Base-by-base conservation (phyloP, 768 basidiomycete genomes). In the Asterophora parasitica region DNA sequence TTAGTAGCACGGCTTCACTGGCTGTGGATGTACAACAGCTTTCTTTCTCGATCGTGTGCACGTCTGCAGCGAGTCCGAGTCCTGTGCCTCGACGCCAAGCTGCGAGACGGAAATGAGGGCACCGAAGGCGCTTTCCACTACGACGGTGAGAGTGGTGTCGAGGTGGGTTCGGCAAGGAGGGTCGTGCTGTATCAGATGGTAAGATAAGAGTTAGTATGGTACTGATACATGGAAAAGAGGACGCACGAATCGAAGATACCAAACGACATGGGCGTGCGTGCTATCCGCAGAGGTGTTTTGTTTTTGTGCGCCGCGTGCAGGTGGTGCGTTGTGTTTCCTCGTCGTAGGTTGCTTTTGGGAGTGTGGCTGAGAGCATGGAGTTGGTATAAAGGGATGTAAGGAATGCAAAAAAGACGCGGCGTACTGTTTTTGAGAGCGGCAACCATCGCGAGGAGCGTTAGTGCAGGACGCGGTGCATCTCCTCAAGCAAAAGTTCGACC, bases 91-190 rank as follows among this genome's bases (percentile, higher is more conserved):
- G n/a, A n/a, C n/a, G n/a, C n/a, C n/a, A n/a, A n/a, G n/a, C n/a
- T n/a, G n/a, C n/a, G n/a, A n/a, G n/a, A n/a, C n/a, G n/a, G n/a
- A n/a, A n/a, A n/a, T n/a, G n/a, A 86, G 62, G 7, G 71, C 67
- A 10, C 72, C 74, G 1, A 60, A 46, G 16, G 33, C 53, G 23
- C 74, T 72, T 48, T 80, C 79, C 4, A 89, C 51, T 1, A 85
- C 68, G 28, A 93, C 63, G 1, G 82, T 80, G 46, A 92, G 60
- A 0, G 77, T 75, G 0, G 89, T 83, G 11, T 87, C 81, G 44
- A 93, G 77, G 91, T 87, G 0, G 92, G 89, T 64, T 98, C 95
- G 0, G 83, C 73, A 4, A 97, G 69, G 8, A 94, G 56, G 35
- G 33, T 50, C 11, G 27, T 35, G 26, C 40, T 42, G 27, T 7